A percentile compares a stretch with the other conserved stretches of the same genome.
phyloP scores from a whole-genome alignment of 257 asterid species.

The Rhazya stricta region DNA sequence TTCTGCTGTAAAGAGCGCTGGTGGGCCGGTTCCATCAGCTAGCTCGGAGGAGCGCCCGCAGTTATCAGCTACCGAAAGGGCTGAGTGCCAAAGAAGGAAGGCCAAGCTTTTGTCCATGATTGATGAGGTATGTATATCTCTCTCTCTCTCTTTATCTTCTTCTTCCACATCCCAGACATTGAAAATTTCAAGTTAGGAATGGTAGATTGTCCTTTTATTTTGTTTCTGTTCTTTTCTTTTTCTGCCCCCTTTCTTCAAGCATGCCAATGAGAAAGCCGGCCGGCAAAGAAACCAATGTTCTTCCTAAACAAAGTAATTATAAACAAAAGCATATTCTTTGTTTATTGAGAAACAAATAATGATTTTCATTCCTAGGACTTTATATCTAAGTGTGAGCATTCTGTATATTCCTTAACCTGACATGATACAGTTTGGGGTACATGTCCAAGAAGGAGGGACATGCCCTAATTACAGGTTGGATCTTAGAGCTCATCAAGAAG shows the following conservation, averaged over 20 bases:
- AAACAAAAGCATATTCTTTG: neutral
- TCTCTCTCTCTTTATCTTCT: neutral
- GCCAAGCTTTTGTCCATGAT: constrained; percentile 64
- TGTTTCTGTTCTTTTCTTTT: neutral
- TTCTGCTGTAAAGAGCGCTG: constrained; percentile 18
- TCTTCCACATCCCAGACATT: neutral
- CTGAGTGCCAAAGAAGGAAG: constrained; percentile 66
- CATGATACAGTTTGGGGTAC: constrained; percentile 55
- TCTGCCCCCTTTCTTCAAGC: constrained; percentile 9
- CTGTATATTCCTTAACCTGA: constrained; percentile 21
- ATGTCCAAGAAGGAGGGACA: constrained; percentile 61
- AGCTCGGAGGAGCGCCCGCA: constrained; percentile 34
- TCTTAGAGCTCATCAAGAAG: constrained; percentile 26
- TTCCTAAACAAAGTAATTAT: neutral
- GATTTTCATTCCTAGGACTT: neutral
- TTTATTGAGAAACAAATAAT: constrained; percentile 5
- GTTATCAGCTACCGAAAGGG: constrained; percentile 50
- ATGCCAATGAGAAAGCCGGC: constrained; percentile 16
- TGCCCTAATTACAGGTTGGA: constrained; percentile 56
- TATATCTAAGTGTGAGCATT: neutral
- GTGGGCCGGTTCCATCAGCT: constrained; percentile 15
- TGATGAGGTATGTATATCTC: constrained; percentile 56
- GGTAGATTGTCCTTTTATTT: neutral
- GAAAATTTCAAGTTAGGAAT: neutral
- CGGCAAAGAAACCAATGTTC: neutral